Base-by-base conservation (phyloP, 306 rosid genomes). In the Coriaria nepalensis region DNA sequence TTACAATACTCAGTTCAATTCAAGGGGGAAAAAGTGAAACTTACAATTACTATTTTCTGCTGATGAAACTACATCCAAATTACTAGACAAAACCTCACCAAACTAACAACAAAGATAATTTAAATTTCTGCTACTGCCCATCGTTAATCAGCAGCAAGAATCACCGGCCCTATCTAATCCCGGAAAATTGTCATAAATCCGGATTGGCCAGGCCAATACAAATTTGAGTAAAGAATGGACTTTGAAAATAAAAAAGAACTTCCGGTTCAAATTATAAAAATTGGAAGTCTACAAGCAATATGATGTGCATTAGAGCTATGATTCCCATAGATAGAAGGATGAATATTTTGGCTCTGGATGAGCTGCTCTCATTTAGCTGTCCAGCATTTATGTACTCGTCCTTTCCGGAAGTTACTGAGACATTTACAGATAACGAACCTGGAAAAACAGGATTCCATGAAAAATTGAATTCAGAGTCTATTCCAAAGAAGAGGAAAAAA, bases 351-450 rank as follows among this genome's bases (percentile, higher is more conserved):
- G 63, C 70, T 44, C 50, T 61, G 10, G 56, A 45, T 8, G 87
- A 68, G 68, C 70, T 44, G 71, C 81, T 75, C 53, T 36, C 46
- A 13, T 68, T 65, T 35, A 56, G 39, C 65, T 73, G 90, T 37
- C 87, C 75, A 5, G 79, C 85, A 39, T 79, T 79, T 59, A 81
- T 42, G 59, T 64, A 81, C 68, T 81, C 81, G 35, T 87, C 93
- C 79, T 79, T 85, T 74, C 81, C 74, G 9, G 73, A 57, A 45
- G 92, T 67, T 66, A 79, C 77, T 0, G 95, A 84, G 45, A 90
- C 98, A 35, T 90, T 90, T 52, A 90, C 98, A 1, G 92, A 56
- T 66, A 41, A 20, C 10, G 98, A 85, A 67, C 98, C 98, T 90
- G 85, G 13, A 59, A 55, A 60, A 6, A 35, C 5, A 6, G 38